Evolutionary conservation across 2,329 filamentous ascomycete species (phyloP).

Genomic region (Fusarium sp.): DNA sequence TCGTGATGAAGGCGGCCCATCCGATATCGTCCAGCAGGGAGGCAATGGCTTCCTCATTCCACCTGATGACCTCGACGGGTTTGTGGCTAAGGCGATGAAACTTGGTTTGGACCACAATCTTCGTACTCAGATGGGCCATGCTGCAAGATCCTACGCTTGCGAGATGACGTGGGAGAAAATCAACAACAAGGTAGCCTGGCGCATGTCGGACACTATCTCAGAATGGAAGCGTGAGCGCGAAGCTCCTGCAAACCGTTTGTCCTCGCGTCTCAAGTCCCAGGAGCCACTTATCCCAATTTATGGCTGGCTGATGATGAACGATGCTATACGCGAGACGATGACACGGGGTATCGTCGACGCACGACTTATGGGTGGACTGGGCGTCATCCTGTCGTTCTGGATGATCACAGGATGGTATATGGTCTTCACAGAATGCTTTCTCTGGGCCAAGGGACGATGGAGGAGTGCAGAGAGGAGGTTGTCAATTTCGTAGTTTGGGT

Average conservation of each 20-base stretch:
- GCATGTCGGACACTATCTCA: constrained; percentile 66
- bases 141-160: constrained; percentile 66
- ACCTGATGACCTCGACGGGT: constrained; percentile 68
- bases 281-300: constrained; percentile 54
- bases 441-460: constrained; percentile 53
- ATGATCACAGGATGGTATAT: constrained; percentile 61
- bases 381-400: constrained; percentile 62
- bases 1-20: constrained; percentile 75
- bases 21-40: constrained; percentile 71
- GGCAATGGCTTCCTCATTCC: constrained; percentile 70
- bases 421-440: constrained; percentile 58
- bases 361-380: constrained; percentile 57
- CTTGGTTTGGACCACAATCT: constrained; percentile 59
- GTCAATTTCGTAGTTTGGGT: constrained; percentile 19
- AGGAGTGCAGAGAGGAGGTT: constrained; percentile 44
- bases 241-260: constrained; percentile 11
- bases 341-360: constrained; percentile 55
- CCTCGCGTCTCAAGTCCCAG: constrained; percentile 33
- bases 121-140: constrained; percentile 57
- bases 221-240: constrained; percentile 53
- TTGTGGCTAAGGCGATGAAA: constrained; percentile 64
- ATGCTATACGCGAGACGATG: constrained; percentile 51
- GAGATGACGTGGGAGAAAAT: constrained; percentile 78
- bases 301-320: constrained; percentile 58
- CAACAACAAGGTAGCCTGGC: constrained; percentile 75